phyloP scores from a whole-genome alignment of 179 eudicot species.

The Drosera spatulata region DNA sequence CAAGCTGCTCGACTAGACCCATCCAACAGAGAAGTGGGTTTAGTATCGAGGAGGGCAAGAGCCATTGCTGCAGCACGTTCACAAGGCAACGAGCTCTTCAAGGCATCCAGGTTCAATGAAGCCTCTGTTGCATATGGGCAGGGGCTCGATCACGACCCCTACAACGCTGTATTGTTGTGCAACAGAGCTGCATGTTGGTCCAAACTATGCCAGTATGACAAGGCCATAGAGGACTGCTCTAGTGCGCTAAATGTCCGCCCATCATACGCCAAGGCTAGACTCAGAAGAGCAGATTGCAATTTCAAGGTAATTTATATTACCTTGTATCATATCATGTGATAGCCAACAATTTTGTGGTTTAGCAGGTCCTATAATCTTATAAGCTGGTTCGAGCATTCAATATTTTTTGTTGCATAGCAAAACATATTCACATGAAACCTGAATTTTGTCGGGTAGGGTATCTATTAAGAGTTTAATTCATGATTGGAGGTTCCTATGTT shows the following conservation, averaged over 20 bases:
- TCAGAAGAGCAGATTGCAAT: slow-evolving; percentile 34
- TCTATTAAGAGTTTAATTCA: too few relatives aligned
- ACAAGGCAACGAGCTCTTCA: slow-evolving; percentile 29
- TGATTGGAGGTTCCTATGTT: too few relatives aligned
- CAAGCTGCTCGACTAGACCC: slow-evolving; percentile 27
- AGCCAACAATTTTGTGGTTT: too few relatives aligned
- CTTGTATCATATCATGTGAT: background rate
- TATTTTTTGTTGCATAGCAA: too few relatives aligned
- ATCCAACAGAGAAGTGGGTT: slow-evolving; percentile 23
- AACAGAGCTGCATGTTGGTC: slow-evolving; percentile 37
- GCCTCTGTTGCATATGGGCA: slow-evolving; percentile 36
- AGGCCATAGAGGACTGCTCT: slow-evolving; percentile 33
- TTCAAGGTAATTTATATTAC: slow-evolving; percentile 14
- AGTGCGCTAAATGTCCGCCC: slow-evolving; percentile 31
- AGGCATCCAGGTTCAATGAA: slow-evolving; percentile 22
- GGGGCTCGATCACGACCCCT: slow-evolving; percentile 39
- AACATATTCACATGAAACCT: too few relatives aligned
- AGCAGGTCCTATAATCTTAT: too few relatives aligned
- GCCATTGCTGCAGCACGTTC: slow-evolving; percentile 28
- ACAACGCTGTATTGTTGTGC: slow-evolving; percentile 32
- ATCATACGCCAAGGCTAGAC: slow-evolving; percentile 33
- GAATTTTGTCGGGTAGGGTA: too few relatives aligned
- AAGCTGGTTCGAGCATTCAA: too few relatives aligned
- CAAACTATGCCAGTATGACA: slow-evolving; percentile 29
- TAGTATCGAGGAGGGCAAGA: slow-evolving; percentile 24